These are phyloP conservation scores for Cryptosporidium tyzzeri DNA, from an alignment of 169 alveolate genomes.

Conservation along the genomic window DNA sequence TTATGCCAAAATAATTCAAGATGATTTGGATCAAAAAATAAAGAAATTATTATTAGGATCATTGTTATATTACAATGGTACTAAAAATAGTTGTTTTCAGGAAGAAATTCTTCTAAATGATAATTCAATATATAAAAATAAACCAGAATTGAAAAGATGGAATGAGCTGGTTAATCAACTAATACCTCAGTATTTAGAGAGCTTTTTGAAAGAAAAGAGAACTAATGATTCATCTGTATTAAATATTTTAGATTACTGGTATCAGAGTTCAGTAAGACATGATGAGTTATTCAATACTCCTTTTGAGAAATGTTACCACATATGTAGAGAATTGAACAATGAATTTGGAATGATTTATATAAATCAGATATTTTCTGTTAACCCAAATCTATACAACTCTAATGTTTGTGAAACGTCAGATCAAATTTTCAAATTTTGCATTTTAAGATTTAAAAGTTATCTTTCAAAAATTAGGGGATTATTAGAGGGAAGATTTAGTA, in stretches of 20 bases:
- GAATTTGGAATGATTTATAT: slow-evolving; percentile 43
- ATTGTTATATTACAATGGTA: background rate
- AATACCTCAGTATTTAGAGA: slow-evolving; percentile 28
- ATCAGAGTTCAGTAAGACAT: slow-evolving; percentile 6
- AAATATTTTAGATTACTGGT: slow-evolving; percentile 32
- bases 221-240: background rate
- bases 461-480: background rate
- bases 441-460: background rate
- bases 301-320: background rate
- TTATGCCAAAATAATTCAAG: slow-evolving; percentile 6
- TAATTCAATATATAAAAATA: background rate
- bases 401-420: background rate
- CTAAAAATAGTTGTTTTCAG: background rate
- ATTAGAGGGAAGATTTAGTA: background rate
- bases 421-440: background rate
- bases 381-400: slow-evolving; percentile 11
- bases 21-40: slow-evolving; percentile 13
- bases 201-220: slow-evolving; percentile 2
- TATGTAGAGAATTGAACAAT: background rate
- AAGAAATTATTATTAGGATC: background rate
- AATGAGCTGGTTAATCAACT: slow-evolving; percentile 25
- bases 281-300: slow-evolving; percentile 37
- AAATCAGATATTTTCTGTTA: slow-evolving; percentile 34
- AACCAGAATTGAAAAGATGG: slow-evolving; percentile 13
- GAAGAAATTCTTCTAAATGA: slow-evolving; percentile 18